Conservation (phyloP, 179 eudicot genomes). For the Beta macrorhiza region DNA sequence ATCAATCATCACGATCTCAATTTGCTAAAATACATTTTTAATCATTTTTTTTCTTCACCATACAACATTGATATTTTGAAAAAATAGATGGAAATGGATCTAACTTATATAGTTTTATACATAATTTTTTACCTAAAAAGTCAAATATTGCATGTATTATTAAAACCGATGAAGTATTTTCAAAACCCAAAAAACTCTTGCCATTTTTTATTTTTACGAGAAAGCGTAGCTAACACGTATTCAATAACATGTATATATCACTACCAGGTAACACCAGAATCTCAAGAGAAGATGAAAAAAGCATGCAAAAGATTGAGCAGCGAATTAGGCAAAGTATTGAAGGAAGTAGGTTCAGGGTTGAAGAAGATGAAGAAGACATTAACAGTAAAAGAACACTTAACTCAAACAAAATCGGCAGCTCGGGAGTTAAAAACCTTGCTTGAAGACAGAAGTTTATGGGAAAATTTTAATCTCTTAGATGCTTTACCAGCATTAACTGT, state of each 20-base stretch:
- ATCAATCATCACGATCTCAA: too few species aligned
- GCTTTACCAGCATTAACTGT: slow-evolving; percentile 30
- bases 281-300: slow-evolving; percentile 19
- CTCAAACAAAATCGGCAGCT: slow-evolving; percentile 26
- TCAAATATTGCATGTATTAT: too few species aligned
- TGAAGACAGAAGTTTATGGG: slow-evolving; percentile 20
- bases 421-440: slow-evolving; percentile 25
- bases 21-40: too few species aligned
- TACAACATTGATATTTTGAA: too few species aligned
- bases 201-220: too few species aligned
- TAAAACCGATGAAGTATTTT: too few species aligned
- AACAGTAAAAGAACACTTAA: slow-evolving; percentile 20
- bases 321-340: slow-evolving; percentile 30
- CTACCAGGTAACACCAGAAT: slow-evolving; percentile 23
- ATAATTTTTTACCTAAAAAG: too few species aligned
- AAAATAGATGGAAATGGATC: too few species aligned
- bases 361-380: slow-evolving; percentile 27
- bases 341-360: slow-evolving; percentile 25
- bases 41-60: too few species aligned
- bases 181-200: too few species aligned
- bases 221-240: neutral
- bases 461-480: slow-evolving; percentile 24
- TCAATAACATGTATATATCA: neutral
- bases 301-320: slow-evolving; percentile 29
- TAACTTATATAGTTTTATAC: too few species aligned